Evolutionary conservation across 345 rosid genomes (phyloP).

Genomic region (Eucalyptus regnans): DNA sequence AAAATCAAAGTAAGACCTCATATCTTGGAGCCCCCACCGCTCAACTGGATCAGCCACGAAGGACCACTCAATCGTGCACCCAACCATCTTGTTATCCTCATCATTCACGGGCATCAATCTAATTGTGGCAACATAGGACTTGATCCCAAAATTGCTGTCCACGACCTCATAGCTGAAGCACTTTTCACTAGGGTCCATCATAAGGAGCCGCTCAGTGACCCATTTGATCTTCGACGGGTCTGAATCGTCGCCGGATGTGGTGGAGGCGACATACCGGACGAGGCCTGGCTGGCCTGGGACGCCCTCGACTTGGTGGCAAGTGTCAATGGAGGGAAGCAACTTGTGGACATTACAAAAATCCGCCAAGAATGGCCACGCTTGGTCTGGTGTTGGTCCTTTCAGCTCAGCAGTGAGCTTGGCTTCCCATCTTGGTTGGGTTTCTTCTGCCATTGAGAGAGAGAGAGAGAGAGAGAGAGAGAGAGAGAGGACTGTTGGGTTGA

Average conservation of each 20-base stretch:
- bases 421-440: neutral
- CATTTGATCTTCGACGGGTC: neutral
- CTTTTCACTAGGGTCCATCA: neutral
- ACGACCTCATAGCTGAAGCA: neutral
- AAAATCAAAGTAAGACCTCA: neutral
- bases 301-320: neutral
- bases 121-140: neutral
- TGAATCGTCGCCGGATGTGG: neutral
- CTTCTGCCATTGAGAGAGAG: neutral
- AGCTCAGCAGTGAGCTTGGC: neutral
- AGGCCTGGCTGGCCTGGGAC: neutral
- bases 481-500: neutral
- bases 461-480: neutral
- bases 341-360: slow-evolving; percentile 1
- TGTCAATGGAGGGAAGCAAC: neutral
- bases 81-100: neutral
- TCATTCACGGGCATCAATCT: neutral
- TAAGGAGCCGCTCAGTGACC: neutral
- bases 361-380: slow-evolving; percentile 2
- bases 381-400: neutral
- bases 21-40: neutral
- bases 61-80: neutral
- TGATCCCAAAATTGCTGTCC: neutral
- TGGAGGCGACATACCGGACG: neutral
- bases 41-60: neutral